These are phyloP conservation scores for Hyaloscypha bicolor DNA, from an alignment of 495 filamentous ascomycete genomes.

Conservation along the genomic window DNA sequence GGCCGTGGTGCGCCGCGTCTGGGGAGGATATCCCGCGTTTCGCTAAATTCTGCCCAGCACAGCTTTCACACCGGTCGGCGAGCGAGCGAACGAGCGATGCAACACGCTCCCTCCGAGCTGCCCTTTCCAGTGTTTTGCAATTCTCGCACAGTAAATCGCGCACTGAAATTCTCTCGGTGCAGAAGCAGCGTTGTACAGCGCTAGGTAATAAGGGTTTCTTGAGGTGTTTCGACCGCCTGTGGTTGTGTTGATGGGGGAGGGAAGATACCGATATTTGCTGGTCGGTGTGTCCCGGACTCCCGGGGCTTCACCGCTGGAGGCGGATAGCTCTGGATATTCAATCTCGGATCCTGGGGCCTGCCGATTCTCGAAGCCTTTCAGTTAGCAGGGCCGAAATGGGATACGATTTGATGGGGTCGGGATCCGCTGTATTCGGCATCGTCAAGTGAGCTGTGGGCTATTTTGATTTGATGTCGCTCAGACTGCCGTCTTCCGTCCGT, in stretches of 20 bases:
- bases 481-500: constrained; percentile 3
- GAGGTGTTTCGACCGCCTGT: neutral
- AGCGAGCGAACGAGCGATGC: neutral
- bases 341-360: constrained; percentile 19
- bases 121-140: constrained; percentile 2
- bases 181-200: neutral
- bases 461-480: constrained; percentile 6
- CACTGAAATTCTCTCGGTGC: neutral
- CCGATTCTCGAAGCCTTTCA: constrained; percentile 1
- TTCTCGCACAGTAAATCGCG: neutral
- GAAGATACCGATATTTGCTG: neutral
- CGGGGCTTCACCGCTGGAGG: constrained; percentile 16
- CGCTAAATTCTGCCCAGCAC: neutral
- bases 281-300: constrained; percentile 10
- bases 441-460: neutral
- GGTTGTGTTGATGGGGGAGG: neutral
- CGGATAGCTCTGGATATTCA: neutral
- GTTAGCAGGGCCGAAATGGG: neutral
- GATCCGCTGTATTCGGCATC: neutral
- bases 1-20: neutral
- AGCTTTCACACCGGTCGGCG: neutral
- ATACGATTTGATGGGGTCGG: constrained; percentile 22
- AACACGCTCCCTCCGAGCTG: neutral
- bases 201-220: neutral
- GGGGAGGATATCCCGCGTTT: constrained; percentile 10